Conservation (phyloP, 192 early-diverging fungal genomes). For the Gamsiella multidivaricata region DNA sequence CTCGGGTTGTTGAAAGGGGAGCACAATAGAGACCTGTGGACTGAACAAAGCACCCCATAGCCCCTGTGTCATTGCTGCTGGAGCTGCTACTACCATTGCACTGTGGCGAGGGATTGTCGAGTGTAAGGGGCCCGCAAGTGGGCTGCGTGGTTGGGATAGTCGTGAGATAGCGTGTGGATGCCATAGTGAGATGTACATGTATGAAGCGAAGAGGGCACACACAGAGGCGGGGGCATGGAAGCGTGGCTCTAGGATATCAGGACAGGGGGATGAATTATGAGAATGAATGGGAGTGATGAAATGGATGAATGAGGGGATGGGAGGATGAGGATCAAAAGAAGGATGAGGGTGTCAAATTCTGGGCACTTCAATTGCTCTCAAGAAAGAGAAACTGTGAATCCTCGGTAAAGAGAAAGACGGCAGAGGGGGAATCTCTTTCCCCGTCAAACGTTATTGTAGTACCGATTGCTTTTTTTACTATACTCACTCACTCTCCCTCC, state of each 20-base stretch:
- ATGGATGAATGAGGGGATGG: not conserved
- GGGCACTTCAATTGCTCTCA: too few species aligned
- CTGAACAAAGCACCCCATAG: slow-evolving; percentile 35
- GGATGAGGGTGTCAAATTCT: too few species aligned
- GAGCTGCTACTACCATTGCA: too few species aligned
- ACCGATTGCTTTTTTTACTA: too few species aligned
- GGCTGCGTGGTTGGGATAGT: slow-evolving; percentile 38
- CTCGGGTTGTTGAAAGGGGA: slow-evolving; percentile 37
- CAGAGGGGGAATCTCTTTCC: too few species aligned
- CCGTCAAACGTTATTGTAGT: too few species aligned
- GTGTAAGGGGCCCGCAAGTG: slow-evolving; percentile 16
- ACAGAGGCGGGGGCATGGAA: too few species aligned
- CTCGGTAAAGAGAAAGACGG: slow-evolving; percentile 19
- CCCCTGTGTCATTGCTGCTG: not conserved
- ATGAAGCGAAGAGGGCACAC: not conserved
- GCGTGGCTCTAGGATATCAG: too few species aligned
- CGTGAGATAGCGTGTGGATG: slow-evolving; percentile 8
- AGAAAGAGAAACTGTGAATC: not conserved
- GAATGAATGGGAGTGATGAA: not conserved
- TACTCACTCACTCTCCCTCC: too few species aligned
- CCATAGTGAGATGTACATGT: not conserved
- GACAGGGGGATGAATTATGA: too few species aligned
- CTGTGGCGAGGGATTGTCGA: slow-evolving; percentile 8
- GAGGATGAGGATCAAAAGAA: not conserved
- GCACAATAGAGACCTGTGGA: slow-evolving; percentile 30